Conservation (phyloP, 164 flowering plant genomes). For the Warburgia ugandensis region DNA sequence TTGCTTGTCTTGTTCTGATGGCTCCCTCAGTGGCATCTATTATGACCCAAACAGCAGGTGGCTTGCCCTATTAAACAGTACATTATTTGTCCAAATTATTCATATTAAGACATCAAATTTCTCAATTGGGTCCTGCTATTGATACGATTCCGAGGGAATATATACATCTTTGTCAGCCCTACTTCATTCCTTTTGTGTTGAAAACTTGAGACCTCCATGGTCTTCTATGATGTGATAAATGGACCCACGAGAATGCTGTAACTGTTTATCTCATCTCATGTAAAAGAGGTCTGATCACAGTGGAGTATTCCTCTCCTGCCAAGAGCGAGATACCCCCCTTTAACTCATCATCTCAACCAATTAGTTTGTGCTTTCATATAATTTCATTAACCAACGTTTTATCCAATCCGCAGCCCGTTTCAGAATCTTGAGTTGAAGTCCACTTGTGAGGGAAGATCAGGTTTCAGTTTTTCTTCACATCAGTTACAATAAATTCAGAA, state of each 20-base stretch:
- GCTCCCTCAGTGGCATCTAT: conserved; percentile 86
- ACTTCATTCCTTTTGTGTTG: too few relatives aligned
- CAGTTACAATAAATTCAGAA: conserved; percentile 48
- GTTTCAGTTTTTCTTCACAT: conserved; percentile 83
- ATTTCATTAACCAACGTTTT: background rate
- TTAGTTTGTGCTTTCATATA: background rate
- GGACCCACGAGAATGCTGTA: too few relatives aligned
- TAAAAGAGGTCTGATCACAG: too few relatives aligned
- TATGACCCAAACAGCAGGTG: conserved; percentile 99
- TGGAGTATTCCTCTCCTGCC: too few relatives aligned
- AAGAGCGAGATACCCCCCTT: too few relatives aligned
- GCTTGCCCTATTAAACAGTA: background rate
- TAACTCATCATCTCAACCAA: background rate
- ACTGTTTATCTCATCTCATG: too few relatives aligned
- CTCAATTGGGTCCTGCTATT: too few relatives aligned
- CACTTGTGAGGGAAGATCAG: conserved; percentile 66
- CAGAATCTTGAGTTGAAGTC: conserved; percentile 90
- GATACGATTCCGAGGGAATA: too few relatives aligned
- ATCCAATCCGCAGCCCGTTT: conserved; percentile 63
- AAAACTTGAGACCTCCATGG: too few relatives aligned
- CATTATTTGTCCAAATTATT: background rate
- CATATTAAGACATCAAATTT: too few relatives aligned
- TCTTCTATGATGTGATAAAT: too few relatives aligned
- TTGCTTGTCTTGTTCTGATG: conserved; percentile 93
- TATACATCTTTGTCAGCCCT: too few relatives aligned